phyloP scores from a whole-genome alignment of 83 land plant species.

The Picea abies region DNA sequence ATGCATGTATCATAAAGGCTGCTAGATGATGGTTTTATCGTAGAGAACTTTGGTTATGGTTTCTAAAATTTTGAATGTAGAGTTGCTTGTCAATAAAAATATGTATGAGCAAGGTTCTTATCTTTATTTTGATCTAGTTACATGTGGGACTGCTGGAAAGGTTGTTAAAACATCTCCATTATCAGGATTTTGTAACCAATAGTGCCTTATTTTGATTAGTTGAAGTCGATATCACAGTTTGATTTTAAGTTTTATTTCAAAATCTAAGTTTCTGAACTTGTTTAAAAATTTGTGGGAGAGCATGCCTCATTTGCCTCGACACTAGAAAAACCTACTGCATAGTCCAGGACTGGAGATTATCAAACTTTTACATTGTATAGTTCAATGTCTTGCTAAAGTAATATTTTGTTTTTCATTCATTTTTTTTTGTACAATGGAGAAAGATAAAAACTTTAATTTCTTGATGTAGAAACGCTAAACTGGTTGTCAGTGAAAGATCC shows the following conservation, averaged over 20 bases:
- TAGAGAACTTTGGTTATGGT: constrained; percentile 66
- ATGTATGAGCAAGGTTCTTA: constrained; percentile 84
- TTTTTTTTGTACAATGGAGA: neutral
- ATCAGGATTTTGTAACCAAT: neutral
- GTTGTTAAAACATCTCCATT: constrained; percentile 30
- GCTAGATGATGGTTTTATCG: constrained; percentile 99
- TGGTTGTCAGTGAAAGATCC: too few species aligned
- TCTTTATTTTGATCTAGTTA: constrained; percentile 71
- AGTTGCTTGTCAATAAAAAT: constrained; percentile 65
- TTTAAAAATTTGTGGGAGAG: constrained; percentile 44
- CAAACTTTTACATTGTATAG: neutral
- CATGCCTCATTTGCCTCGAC: constrained; percentile 67
- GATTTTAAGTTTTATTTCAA: neutral
- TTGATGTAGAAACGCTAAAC: too few species aligned
- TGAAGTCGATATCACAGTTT: neutral
- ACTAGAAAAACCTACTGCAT: constrained; percentile 13
- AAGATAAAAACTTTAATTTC: neutral
- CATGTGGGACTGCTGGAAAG: constrained; percentile 76
- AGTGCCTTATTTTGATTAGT: too few species aligned
- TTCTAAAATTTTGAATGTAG: constrained; percentile 62
- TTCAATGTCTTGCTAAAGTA: neutral
- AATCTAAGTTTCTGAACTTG: neutral
- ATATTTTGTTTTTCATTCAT: neutral
- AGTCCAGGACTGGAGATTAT: constrained; percentile 4
- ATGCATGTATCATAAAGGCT: constrained; percentile 61